Evolutionary conservation across 345 rosid genomes (phyloP).

Genomic region (Eucalyptus shirleyi): DNA sequence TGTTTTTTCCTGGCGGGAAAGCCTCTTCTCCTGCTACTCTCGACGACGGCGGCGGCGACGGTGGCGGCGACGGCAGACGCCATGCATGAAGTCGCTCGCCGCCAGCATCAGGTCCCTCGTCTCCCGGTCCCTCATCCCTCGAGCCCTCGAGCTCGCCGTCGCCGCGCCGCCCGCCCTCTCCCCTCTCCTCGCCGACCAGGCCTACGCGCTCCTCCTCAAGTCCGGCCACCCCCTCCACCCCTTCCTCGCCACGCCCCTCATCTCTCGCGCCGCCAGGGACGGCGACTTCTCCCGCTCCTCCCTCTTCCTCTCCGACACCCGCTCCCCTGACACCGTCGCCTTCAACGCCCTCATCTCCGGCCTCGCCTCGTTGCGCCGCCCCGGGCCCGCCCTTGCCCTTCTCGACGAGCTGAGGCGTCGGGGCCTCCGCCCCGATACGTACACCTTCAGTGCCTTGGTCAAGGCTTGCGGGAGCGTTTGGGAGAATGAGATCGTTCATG

Average conservation of each 20-base stretch:
- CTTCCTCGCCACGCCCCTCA: constrained; percentile 12
- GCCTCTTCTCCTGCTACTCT: neutral
- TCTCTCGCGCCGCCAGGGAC: constrained; percentile 13
- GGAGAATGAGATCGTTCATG: constrained; percentile 16
- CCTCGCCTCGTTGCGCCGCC: constrained; percentile 2
- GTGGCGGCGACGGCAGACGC: neutral
- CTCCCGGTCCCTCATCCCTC: neutral
- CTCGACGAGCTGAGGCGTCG: constrained; percentile 9
- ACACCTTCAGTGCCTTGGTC: constrained; percentile 19
- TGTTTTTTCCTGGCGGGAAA: neutral
- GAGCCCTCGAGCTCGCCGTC: constrained; percentile 13
- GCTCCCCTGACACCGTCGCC: constrained; percentile 7
- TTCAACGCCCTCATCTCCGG: constrained; percentile 26
- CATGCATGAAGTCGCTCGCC: constrained; percentile 17
- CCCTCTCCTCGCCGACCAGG: constrained; percentile 11
- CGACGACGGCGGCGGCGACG: neutral
- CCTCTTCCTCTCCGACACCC: constrained; percentile 17
- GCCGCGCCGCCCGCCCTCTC: neutral
- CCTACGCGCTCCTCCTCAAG: constrained; percentile 17
- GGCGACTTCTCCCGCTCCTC: constrained; percentile 8
- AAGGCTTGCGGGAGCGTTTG: constrained; percentile 4
- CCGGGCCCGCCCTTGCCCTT: neutral
- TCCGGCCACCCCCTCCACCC: constrained; percentile 18
- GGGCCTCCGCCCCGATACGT: constrained; percentile 20
- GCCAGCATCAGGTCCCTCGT: constrained; percentile 1